These are phyloP conservation scores for Nakazawaea ambrosiae DNA, from an alignment of 805 yeast species.

Conservation along the genomic window DNA sequence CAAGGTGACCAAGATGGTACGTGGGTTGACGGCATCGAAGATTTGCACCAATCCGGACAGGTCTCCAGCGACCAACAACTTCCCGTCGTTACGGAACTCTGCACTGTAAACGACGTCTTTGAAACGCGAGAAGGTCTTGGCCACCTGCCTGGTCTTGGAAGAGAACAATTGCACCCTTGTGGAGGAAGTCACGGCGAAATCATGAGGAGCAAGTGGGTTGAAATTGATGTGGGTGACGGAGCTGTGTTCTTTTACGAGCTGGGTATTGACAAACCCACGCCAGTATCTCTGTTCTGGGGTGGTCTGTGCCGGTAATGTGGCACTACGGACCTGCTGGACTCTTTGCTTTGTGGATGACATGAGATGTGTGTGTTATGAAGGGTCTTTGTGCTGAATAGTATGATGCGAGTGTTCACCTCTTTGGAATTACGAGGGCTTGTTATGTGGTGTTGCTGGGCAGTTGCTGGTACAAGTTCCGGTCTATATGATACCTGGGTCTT, in stretches of 20 bases:
- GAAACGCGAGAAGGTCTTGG: conserved; percentile 79
- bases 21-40: conserved; percentile 75
- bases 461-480: too few relatives aligned
- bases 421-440: too few relatives aligned
- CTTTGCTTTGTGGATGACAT: conserved; percentile 76
- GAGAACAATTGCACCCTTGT: conserved; percentile 90
- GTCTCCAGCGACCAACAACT: conserved; percentile 88
- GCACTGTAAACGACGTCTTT: conserved; percentile 91
- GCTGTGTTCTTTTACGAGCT: conserved; percentile 87
- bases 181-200: conserved; percentile 88
- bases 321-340: conserved; percentile 57
- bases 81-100: conserved; percentile 87
- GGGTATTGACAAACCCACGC: conserved; percentile 80
- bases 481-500: too few relatives aligned
- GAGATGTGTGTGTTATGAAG: too few relatives aligned
- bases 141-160: conserved; percentile 88
- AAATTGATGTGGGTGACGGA: conserved; percentile 84
- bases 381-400: neutral
- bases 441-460: too few relatives aligned
- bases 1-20: conserved; percentile 72
- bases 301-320: conserved; percentile 75
- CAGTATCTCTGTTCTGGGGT: conserved; percentile 94
- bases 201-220: conserved; percentile 80
- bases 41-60: conserved; percentile 90
- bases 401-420: neutral